Evolutionary conservation across 345 rosid genomes (phyloP), one percentile per base, ranked within the genome.

Genomic region (Streptanthus diversifolius): DNA sequence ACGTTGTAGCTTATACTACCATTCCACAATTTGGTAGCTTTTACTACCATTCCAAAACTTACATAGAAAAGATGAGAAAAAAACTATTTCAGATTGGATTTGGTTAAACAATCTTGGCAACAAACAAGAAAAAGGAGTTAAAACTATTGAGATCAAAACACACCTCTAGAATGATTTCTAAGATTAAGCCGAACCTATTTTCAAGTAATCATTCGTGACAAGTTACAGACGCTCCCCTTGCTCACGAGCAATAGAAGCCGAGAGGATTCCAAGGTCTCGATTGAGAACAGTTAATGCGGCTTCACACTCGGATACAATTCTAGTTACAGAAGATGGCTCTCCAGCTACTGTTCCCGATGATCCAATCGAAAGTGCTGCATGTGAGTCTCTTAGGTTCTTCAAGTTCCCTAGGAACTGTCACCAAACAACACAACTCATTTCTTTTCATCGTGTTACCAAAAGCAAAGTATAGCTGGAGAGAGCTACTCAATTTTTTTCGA

Each of bases 351-450:
- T 90, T 81, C 88, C 98, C 2, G 91, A 86, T 8, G 92, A 86
- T 68, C 98, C 98, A 37, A 90, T 79, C 8, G 93, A 85, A 60
- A 95, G 96, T 64, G 99, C 97, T 53, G 99, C 89, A 80, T 90
- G 84, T 1, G 99, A 92, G 66, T 92, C 98, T 81, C 98, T 85
- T 30, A 95, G 87, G 80, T 90, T 95, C 87, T 93, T 95, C 89
- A 90, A 77, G 82, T 92, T 95, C 55, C 98, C 90, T 52, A 92
- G 82, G 66, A 95, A 90, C 99, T 95, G 90, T 82, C 40, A 22
- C 52, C 75, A 64, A 55, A 47, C 53, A 54, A 29, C 33, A 56
- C 43, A 52, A 24, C 18, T 68, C 68, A 74, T 49, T 29, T 66
- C 5, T 1, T 66, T 47, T 36, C 32, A 35, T 11, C 4, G 13